Conservation (phyloP, 169 alveolate species). For the Eimeria sp. region DNA sequence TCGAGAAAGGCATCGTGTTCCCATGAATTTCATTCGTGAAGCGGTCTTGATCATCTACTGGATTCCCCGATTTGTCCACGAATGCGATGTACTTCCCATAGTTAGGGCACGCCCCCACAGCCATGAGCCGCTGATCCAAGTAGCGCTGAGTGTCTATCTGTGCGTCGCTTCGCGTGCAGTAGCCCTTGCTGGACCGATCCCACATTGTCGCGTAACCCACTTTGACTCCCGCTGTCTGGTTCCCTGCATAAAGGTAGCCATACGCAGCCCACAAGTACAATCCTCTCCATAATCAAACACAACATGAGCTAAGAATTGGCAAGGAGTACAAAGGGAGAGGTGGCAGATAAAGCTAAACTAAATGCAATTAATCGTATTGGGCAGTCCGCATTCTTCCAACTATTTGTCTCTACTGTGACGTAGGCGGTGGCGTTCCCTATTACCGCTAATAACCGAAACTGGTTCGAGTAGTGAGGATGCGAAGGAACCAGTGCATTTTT, state of each 20-base stretch:
- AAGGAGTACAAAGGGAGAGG: background rate
- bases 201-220: constrained; percentile 76
- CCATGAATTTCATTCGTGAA: constrained; percentile 83
- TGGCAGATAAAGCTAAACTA: background rate
- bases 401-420: background rate
- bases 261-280: background rate
- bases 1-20: constrained; percentile 75
- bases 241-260: constrained; percentile 24
- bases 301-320: background rate
- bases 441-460: background rate
- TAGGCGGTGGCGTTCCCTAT: background rate
- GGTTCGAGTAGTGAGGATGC: background rate
- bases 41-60: constrained; percentile 21
- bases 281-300: too few species aligned
- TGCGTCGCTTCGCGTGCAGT: constrained; percentile 63
- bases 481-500: background rate
- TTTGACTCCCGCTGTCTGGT: constrained; percentile 70
- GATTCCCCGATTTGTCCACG: constrained; percentile 47
- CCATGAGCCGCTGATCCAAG: constrained; percentile 65
- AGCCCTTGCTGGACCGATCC: constrained; percentile 67
- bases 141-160: constrained; percentile 61
- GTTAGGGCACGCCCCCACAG: constrained; percentile 84
- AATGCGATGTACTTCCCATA: constrained; percentile 83
- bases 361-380: background rate
- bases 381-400: background rate